phyloP scores from a whole-genome alignment of 106 monocot species.

The Gastrodia elata region DNA sequence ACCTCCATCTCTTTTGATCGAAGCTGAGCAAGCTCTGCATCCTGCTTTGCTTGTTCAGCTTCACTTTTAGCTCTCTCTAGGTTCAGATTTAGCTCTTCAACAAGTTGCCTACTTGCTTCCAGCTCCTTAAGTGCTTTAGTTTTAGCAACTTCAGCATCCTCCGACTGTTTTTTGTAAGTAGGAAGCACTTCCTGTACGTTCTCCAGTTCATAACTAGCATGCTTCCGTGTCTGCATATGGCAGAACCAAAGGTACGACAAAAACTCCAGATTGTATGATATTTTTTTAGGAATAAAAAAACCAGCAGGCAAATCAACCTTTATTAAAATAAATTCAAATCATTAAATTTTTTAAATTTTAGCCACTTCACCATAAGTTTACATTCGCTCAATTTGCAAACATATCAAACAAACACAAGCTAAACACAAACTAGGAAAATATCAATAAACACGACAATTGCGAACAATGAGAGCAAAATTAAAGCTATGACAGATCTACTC shows the following conservation, averaged over 20 bases:
- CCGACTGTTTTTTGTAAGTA: conserved; percentile 14
- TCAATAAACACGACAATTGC: no score
- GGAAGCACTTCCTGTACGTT: conserved; percentile 17
- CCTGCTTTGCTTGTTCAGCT: conserved; percentile 19
- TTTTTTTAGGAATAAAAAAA: background rate
- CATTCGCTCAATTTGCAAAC: no score
- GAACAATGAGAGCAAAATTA: no score
- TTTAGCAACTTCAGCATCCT: conserved; percentile 18
- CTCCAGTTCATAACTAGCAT: conserved; percentile 13
- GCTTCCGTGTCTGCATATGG: conserved; percentile 16
- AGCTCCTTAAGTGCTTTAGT: conserved; percentile 14
- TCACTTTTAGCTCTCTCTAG: conserved; percentile 22
- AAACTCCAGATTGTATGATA: background rate
- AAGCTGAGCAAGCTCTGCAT: conserved; percentile 24
- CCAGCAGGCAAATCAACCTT: no score
- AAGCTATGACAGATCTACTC: conserved; percentile 1
- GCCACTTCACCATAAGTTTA: no score
- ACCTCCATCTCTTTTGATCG: conserved; percentile 21
- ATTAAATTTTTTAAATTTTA: no score
- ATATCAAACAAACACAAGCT: no score
- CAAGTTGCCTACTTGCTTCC: conserved; percentile 3
- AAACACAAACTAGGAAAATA: no score
- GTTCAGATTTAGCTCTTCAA: conserved; percentile 22
- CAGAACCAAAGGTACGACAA: background rate
- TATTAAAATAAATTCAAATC: no score